Evolutionary conservation across 129 eudicot genomes (phyloP).

Genomic region (Mikania micrantha): DNA sequence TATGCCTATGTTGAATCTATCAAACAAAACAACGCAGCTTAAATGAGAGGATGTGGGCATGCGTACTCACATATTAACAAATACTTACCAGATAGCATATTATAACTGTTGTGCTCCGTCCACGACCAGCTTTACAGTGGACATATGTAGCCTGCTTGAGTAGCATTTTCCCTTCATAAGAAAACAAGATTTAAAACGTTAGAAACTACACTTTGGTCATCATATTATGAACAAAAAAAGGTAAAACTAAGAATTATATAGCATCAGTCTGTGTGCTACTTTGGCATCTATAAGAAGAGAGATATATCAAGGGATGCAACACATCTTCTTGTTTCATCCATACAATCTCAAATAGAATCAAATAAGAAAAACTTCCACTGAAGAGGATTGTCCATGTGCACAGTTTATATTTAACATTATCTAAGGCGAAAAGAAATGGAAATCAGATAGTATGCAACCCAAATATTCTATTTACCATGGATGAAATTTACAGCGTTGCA

Average conservation of each 20-base stretch:
- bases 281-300: background rate
- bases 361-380: background rate
- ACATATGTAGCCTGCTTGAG: slow-evolving; percentile 48
- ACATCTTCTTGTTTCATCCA: background rate
- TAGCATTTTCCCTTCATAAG: slow-evolving; percentile 39
- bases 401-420: background rate
- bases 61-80: background rate
- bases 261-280: background rate
- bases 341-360: background rate
- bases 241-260: background rate
- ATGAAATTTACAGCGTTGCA: slow-evolving; percentile 30
- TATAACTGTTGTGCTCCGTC: slow-evolving; percentile 80
- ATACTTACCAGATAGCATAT: slow-evolving; percentile 58
- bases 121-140: slow-evolving; percentile 84
- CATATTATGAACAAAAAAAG: background rate
- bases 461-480: slow-evolving; percentile 38
- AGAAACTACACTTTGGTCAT: background rate
- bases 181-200: background rate
- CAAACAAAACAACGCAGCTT: background rate
- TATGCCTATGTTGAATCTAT: slow-evolving; percentile 61
- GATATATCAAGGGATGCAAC: background rate
- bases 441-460: background rate
- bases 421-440: background rate
- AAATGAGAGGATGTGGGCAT: background rate
- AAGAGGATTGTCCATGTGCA: background rate